Conservation (phyloP, 345 rosid genomes). For the Toxicodendron radicans region DNA sequence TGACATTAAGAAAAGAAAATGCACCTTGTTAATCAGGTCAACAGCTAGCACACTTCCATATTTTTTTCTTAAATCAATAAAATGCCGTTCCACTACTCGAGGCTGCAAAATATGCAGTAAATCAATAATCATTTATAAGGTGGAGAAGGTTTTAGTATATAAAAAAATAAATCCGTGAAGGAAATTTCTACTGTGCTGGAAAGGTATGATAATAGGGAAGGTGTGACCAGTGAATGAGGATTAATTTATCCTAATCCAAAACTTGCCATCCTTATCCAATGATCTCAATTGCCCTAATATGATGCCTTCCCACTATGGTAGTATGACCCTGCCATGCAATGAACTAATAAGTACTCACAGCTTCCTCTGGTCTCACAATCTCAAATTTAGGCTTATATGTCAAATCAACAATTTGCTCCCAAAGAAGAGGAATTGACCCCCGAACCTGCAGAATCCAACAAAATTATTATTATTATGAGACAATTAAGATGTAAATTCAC, state of each 20-base stretch:
- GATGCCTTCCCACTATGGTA: not conserved
- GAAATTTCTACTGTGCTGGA: not conserved
- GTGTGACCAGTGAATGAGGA: not conserved
- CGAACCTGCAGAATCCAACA: constrained; percentile 56
- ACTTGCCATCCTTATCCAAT: not conserved
- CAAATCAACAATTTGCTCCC: constrained; percentile 97
- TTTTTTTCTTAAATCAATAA: constrained; percentile 90
- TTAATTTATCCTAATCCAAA: not conserved
- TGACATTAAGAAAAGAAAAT: constrained; percentile 15
- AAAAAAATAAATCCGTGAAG: not conserved
- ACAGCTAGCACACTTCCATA: constrained; percentile 78
- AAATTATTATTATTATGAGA: constrained; percentile 9
- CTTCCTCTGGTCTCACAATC: constrained; percentile 85
- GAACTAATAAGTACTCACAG: constrained; percentile 54
- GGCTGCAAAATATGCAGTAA: constrained; percentile 47
- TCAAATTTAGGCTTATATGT: constrained; percentile 98
- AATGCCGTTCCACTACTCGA: constrained; percentile 78
- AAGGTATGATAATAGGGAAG: not conserved
- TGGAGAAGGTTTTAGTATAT: not conserved
- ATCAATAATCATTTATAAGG: constrained; percentile 14
- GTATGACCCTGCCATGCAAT: not conserved
- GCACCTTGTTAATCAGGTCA: constrained; percentile 92
- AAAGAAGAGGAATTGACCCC: constrained; percentile 89
- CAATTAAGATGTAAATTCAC: constrained; percentile 4
- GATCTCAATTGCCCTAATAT: not conserved